Evolutionary conservation across 345 rosid genomes (phyloP).

Genomic region (Punica granatum): DNA sequence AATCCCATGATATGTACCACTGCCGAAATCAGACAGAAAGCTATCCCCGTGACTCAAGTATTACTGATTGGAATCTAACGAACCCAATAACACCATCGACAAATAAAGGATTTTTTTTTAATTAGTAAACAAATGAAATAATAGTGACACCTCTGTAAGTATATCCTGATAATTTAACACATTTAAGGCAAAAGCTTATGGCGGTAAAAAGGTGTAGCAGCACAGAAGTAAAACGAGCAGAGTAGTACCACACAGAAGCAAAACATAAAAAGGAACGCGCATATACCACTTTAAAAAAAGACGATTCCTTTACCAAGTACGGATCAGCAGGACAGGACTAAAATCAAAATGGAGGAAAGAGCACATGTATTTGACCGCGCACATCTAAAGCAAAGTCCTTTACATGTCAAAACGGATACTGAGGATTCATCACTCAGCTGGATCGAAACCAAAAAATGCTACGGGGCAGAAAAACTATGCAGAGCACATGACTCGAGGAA

Average conservation of each 20-base stretch:
- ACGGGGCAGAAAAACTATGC: neutral
- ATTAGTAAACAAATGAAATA: neutral
- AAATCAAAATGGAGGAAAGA: neutral
- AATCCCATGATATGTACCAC: neutral
- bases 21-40: neutral
- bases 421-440: neutral
- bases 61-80: neutral
- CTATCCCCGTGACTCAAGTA: neutral
- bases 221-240: neutral
- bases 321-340: neutral
- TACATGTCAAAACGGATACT: neutral
- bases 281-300: neutral
- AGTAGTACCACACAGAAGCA: neutral
- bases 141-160: neutral
- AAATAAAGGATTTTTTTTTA: too few relatives aligned
- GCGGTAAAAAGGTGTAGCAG: neutral
- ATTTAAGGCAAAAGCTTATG: neutral
- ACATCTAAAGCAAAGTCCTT: too few relatives aligned
- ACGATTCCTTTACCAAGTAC: neutral
- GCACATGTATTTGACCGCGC: neutral
- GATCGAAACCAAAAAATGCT: neutral
- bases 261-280: neutral
- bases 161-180: neutral
- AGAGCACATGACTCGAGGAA: neutral
- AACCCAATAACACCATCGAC: neutral